phyloP scores from a whole-genome alignment of 2,329 filamentous ascomycete species.

The Paraphaeosphaeria minitans region DNA sequence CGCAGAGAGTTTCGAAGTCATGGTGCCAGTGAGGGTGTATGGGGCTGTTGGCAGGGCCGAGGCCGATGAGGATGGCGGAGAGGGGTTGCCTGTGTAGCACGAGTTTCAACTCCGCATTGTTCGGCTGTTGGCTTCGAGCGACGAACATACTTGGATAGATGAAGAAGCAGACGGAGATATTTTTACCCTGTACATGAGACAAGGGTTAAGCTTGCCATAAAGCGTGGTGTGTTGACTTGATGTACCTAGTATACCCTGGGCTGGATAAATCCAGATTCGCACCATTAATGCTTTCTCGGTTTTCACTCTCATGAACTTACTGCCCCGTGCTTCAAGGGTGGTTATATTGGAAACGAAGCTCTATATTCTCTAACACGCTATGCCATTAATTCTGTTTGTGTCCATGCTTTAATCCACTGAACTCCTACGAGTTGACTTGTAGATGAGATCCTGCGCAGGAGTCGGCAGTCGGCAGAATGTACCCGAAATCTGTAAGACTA shows the following conservation, averaged over 20 bases:
- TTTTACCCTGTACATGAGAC: background rate
- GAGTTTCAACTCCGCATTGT: background rate
- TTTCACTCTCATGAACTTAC: no score
- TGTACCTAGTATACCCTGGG: conserved; percentile 7
- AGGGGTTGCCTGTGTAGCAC: conserved; percentile 38
- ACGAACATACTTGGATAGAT: background rate
- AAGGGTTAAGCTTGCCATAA: background rate
- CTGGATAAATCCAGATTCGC: background rate
- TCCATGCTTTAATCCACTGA: no score
- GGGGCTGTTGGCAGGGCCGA: conserved; percentile 56
- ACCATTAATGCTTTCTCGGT: background rate
- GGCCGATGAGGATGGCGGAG: conserved; percentile 33
- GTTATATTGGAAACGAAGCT: no score
- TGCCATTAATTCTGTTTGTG: no score
- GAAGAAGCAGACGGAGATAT: background rate
- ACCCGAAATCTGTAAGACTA: no score
- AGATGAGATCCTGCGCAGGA: no score
- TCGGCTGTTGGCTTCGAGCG: no score
- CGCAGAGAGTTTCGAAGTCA: conserved; percentile 90
- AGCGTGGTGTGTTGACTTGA: background rate
- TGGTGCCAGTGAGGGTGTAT: conserved; percentile 83
- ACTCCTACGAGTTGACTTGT: no score
- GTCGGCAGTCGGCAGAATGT: no score
- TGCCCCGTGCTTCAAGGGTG: no score
- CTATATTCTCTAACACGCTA: no score